phyloP scores from a whole-genome alignment of 1,284 basidiomycete genomes.

The Anthracocystis panici-leucophaei region DNA sequence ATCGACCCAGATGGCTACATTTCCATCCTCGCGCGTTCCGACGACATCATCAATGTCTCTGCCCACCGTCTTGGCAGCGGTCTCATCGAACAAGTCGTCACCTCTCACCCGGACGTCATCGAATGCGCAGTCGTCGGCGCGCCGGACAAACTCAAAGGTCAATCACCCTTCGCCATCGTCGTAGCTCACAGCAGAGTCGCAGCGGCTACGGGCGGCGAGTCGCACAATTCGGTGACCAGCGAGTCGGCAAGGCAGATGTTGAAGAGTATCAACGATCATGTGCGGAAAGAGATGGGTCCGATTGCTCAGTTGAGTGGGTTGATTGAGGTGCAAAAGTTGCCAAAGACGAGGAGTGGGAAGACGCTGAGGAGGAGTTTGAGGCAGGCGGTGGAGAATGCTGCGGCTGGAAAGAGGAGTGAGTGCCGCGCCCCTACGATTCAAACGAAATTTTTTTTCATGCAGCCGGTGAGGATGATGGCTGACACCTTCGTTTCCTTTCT shows the following conservation, averaged over 20 bases:
- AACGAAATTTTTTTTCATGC: background rate
- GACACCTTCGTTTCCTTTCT: background rate
- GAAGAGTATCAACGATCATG: constrained; percentile 60
- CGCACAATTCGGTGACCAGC: constrained; percentile 29
- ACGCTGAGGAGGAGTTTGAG: constrained; percentile 54
- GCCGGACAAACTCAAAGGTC: constrained; percentile 65
- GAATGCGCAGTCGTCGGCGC: constrained; percentile 67
- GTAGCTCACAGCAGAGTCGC: constrained; percentile 44
- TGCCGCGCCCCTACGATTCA: background rate
- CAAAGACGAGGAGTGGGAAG: constrained; percentile 66
- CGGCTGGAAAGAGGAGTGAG: constrained; percentile 49
- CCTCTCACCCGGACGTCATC: constrained; percentile 45
- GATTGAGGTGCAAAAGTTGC: constrained; percentile 56
- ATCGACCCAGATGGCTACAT: constrained; percentile 65
- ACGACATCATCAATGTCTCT: constrained; percentile 65
- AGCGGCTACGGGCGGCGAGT: constrained; percentile 22
- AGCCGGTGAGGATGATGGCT: background rate
- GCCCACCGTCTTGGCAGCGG: constrained; percentile 64
- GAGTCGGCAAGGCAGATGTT: constrained; percentile 47
- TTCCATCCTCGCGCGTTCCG: constrained; percentile 58
- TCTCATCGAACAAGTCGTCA: constrained; percentile 63
- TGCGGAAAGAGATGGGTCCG: constrained; percentile 61
- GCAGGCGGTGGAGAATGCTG: constrained; percentile 60
- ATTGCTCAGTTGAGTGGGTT: constrained; percentile 60
- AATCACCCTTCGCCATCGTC: constrained; percentile 65